Evolutionary conservation across 78 protist genomes (phyloP).

Genomic region (Chrysochromulina tobinii): DNA sequence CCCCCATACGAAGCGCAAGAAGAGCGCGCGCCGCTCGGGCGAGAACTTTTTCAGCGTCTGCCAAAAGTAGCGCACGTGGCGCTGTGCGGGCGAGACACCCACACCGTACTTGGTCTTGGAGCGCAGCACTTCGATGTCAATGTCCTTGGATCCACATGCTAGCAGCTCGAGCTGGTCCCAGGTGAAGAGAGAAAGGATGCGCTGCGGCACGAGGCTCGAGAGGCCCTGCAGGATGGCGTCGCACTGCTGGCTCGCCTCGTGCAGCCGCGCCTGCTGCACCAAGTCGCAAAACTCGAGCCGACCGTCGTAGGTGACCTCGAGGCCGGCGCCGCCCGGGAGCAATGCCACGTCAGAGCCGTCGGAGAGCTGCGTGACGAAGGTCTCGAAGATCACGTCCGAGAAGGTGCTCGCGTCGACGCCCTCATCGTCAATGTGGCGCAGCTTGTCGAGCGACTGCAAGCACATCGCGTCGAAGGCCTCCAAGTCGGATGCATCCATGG

Average conservation of each 20-base stretch:
- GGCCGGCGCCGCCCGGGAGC: background rate
- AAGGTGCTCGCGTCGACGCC: conserved; percentile 6
- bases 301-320: background rate
- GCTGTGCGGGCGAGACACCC: background rate
- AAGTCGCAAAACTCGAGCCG: background rate
- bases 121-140: background rate
- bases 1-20: conserved; percentile 54
- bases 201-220: conserved; percentile 22
- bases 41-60: background rate
- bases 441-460: background rate
- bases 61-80: conserved; percentile 43
- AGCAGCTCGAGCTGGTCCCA: conserved; percentile 40
- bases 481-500: background rate
- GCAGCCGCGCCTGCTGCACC: conserved; percentile 3
- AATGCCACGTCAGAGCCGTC: conserved; percentile 1
- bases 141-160: background rate
- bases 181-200: conserved; percentile 36
- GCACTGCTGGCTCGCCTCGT: background rate
- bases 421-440: conserved; percentile 3
- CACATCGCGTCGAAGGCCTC: background rate
- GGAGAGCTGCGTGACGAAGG: background rate
- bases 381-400: background rate
- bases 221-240: conserved; percentile 28
- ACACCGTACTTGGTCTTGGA: conserved; percentile 1
- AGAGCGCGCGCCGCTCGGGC: conserved; percentile 7